These are phyloP conservation scores for Zangia roseola DNA, from an alignment of 768 basidiomycete species.

Conservation along the genomic window DNA sequence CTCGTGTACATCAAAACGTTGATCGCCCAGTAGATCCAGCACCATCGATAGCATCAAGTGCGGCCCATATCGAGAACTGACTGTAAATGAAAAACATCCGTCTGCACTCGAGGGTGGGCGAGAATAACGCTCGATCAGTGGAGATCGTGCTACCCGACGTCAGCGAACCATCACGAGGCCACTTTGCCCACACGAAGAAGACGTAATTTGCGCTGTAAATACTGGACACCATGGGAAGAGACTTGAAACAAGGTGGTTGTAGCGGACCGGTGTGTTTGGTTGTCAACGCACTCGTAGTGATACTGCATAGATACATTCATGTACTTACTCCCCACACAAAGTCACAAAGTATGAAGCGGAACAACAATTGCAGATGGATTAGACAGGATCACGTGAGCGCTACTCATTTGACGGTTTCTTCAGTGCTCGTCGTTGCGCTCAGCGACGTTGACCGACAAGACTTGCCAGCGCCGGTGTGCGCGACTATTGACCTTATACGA, in stretches of 20 bases:
- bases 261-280: slow-evolving; percentile 8
- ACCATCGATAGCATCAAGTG: neutral
- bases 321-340: too few relatives aligned
- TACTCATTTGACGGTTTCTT: slow-evolving; percentile 14
- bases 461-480: neutral
- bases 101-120: neutral
- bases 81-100: slow-evolving; percentile 3
- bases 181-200: neutral
- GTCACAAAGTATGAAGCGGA: neutral
- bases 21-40: slow-evolving; percentile 4
- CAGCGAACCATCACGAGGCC: neutral
- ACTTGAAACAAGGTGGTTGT: neutral
- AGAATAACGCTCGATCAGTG: slow-evolving; percentile 2
- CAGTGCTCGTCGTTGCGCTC: slow-evolving; percentile 9
- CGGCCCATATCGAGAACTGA: slow-evolving; percentile 1
- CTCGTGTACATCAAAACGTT: slow-evolving; percentile 14
- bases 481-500: neutral
- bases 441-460: slow-evolving; percentile 2
- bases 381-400: slow-evolving; percentile 22
- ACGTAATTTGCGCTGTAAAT: neutral
- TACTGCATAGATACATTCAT: too few relatives aligned
- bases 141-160: neutral
- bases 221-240: neutral
- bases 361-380: too few relatives aligned
- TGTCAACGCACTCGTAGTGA: slow-evolving; percentile 20